Evolutionary conservation across 306 rosid species (phyloP), one percentile per base, ranked within the genome.

Genomic region (Erythrophleum fordii): DNA sequence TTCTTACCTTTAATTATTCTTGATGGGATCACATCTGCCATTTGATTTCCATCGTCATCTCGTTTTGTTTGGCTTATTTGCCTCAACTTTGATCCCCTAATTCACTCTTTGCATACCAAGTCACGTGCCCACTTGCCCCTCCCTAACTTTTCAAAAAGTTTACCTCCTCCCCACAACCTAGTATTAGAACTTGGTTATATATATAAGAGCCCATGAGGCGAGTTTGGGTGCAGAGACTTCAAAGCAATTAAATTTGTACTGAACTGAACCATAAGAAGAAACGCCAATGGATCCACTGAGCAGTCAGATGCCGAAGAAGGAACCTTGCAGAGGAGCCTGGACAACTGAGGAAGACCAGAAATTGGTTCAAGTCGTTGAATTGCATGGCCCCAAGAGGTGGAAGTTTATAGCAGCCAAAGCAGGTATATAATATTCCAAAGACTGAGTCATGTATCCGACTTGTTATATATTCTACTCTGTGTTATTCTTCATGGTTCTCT

Each of bases 391-490:
- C 0, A 88, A 86, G 64, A 86, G 69, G 81, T 90, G 94, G 94
- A 84, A 80, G 72, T 61, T 81, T 14, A 52, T 90, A 68, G 88
- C 91, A 73, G 79, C 88, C 26, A 82, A 84, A 86, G 88, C 93
- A 84, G 93, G 93, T 88, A 35, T 8, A 4, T 11, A 8, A 58
- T 25, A 58, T 58, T 58, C 35, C 64, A 58, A 11, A 58, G 25
- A 4, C 18, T 58, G 65, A 23, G 23, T 22, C 29, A 9, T 42
- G 1, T 42, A 34, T 34, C n/a, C n/a, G n/a, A n/a, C n/a, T n/a
- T n/a, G n/a, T n/a, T n/a, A n/a, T n/a, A n/a, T n/a, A n/a, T 46
- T 46, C 17, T 4, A 46, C 31, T 56, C 25, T 10, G 6, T 56
- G 11, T 23, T 31, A n/a, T 62, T 64, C 45, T 17, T 31, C 69